Conservation (phyloP, 495 filamentous ascomycete species). For the Penicillium riverlandense region DNA sequence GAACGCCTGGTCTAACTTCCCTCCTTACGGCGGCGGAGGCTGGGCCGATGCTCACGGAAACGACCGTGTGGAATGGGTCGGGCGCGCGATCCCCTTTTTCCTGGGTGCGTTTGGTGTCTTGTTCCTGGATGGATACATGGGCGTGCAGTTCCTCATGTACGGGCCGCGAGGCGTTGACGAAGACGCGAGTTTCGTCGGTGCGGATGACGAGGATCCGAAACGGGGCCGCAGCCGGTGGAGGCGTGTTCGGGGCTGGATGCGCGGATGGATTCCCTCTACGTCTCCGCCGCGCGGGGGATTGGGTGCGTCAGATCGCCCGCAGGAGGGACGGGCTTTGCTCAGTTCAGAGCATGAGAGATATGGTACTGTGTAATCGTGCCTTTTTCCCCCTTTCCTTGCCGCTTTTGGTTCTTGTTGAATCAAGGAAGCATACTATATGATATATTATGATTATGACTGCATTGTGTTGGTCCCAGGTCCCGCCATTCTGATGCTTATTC, state of each 20-base stretch:
- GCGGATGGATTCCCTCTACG: conserved; percentile 55
- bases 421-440: too few relatives aligned
- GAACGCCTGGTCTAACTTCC: conserved; percentile 54
- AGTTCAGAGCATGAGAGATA: conserved; percentile 23
- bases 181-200: conserved; percentile 13
- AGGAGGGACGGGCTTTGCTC: conserved; percentile 29
- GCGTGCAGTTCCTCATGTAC: conserved; percentile 57
- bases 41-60: conserved; percentile 58
- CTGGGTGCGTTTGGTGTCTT: conserved; percentile 66
- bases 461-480: too few relatives aligned
- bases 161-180: conserved; percentile 34
- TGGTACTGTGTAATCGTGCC: conserved; percentile 24
- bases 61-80: conserved; percentile 49
- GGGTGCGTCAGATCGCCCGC: conserved; percentile 1
- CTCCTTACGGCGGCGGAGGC: conserved; percentile 57
- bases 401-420: too few relatives aligned
- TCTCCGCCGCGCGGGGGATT: conserved; percentile 17
- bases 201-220: conserved; percentile 25
- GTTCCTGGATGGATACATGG: conserved; percentile 56
- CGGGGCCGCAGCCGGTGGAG: conserved; percentile 42
- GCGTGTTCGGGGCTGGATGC: conserved; percentile 59
- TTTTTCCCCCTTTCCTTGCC: background rate
- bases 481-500: too few relatives aligned
- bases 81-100: conserved; percentile 58
- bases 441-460: too few relatives aligned